Base-by-base conservation (phyloP, 2,329 filamentous ascomycete genomes). In the Proliferodiscus dingleyae region DNA sequence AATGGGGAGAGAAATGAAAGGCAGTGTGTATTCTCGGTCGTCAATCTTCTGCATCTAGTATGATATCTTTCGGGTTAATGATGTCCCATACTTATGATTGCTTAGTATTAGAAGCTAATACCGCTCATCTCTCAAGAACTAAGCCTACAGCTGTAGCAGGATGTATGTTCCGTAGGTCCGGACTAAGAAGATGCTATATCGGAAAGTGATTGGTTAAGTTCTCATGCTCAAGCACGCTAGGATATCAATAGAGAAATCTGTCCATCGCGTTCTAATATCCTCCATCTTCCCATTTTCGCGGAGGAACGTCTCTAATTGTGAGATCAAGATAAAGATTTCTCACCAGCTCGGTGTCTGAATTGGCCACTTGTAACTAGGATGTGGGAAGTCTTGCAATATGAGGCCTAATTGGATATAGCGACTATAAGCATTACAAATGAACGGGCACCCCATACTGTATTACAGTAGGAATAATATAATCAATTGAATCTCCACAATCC, bases 81-180 rank as follows among this genome's bases (percentile, higher is more conserved):
- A 40, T 6, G 24, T 22, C 22, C 37, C n/a, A 40, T 3, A 40
- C 22, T 29, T 10, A 16, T 18, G 23, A 40, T 5, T 26, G 24
- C 10, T 28, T 6, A 24, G 4, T n/a, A 18, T 3, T 29, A 9
- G 3, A 6, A 29, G 22, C n/a, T 23, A 15, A 18, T 26, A 24
- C n/a, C 1, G 21, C 3, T 5, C 5, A 29, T 40, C 24, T 29
- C 5, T 26, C 22, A 10, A 40, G 22, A 16, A 13, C 22, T 15
- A 24, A 15, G n/a, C 22, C 22, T 26, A 40, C 3, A 40, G 22
- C 37, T 40, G 4, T 26, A 24, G 23, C n/a, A 29, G n/a, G 28
- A 40, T 40, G n/a, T 40, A 40, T 18, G 28, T 40, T 40, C 5
- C n/a, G n/a, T 40, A 40, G 24, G 5, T 26, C 15, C n/a, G n/a